Conservation (phyloP, 208 protist species). For the Leishmania major region DNA sequence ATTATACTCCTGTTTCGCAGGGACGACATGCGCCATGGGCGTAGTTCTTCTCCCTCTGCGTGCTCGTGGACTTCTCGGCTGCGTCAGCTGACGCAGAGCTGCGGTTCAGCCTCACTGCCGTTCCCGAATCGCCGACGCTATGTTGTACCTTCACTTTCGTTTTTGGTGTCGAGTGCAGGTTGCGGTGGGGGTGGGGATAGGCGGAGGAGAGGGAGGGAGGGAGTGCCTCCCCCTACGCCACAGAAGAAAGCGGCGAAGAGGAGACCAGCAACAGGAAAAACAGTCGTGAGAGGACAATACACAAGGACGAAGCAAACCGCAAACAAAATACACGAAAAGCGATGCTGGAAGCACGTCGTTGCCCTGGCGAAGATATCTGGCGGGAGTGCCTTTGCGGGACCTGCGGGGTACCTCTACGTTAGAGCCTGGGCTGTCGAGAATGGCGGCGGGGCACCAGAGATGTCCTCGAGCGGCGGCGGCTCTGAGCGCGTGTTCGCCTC, state of each 20-base stretch:
- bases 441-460: slow-evolving; percentile 2
- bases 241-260: neutral
- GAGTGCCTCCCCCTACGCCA: neutral
- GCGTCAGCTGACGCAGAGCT: neutral
- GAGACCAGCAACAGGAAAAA: neutral
- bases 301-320: neutral
- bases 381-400: neutral
- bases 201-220: neutral
- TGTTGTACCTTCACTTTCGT: neutral
- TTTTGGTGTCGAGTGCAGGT: neutral
- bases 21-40: neutral
- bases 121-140: no score
- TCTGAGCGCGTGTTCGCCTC: slow-evolving; percentile 21
- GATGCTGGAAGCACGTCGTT: no score
- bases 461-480: slow-evolving; percentile 39
- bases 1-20: neutral
- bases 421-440: neutral
- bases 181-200: neutral
- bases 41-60: neutral
- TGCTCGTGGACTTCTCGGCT: neutral
- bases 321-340: no score
- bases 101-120: neutral
- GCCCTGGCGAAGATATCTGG: neutral
- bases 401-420: neutral
- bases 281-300: slow-evolving; percentile 13